Evolutionary conservation across 108 stramenopile species (phyloP), one percentile per base, ranked within the genome.

Genomic region (Hondaea fermentalgiana): DNA sequence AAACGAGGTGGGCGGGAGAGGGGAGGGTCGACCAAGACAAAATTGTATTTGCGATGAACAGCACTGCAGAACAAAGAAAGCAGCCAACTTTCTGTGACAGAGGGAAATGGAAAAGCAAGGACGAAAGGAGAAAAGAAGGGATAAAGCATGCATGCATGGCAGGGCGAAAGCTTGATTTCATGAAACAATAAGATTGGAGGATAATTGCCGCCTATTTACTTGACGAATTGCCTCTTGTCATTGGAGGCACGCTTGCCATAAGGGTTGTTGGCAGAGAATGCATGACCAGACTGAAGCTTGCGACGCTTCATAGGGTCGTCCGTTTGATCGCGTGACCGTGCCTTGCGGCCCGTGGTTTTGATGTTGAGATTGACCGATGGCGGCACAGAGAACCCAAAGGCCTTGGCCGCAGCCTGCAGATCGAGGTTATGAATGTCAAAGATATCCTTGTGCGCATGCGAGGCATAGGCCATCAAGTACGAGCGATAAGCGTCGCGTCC

Each of bases 401-500:
- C 96, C 88, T 92, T 90, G 58, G 97, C 98, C 57, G 98, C 97
- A 5, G 93, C 97, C 71, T 95, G 96, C 90, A 99, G 93, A 93
- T 99, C 99, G 87, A 99, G 92, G 72, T 95, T 93, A 92, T 98
- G 97, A 8, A 99, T 98, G 91, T 99, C 95, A 93, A 98, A 99
- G 87, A 99, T 98, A 90, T 98, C 97, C 72, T 98, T 95, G 88
- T 97, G 96, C 44, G 97, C 95, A 92, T 99, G 99, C 88, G 96
- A 96, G 14, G 98, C 96, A 93, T 99, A 99, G 10, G 98, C 96
- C 87, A 99, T 90, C 57, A 99, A 92, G 92, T 99, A 99, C 53
- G 96, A 95, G 49, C 98, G 91, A 91, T 98, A 99, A 5, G 98
- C 99, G 91, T 99, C 99, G 69, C 95, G 91, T 12, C 98, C 98